Base-by-base conservation (phyloP, 331 rosid species). In the Telfairia occidentalis region DNA sequence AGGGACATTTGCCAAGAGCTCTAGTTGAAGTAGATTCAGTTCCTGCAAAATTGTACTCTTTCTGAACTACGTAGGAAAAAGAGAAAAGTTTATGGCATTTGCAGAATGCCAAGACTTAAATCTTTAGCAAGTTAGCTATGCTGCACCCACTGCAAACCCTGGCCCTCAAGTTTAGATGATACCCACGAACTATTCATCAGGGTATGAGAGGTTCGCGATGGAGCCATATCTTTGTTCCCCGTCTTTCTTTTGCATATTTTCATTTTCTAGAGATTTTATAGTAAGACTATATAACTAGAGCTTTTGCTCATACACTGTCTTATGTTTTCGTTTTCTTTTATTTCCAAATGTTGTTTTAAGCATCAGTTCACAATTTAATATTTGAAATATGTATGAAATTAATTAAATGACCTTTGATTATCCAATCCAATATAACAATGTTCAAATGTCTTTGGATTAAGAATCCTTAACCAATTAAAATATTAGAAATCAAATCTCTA, bases 21-120 rank as follows among this genome's bases (percentile, higher is more conserved):
- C 16, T 65, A 38, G 72, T 65, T 65, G 43, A 65, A 65, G 72
- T 38, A 35, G 19, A 65, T 19, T 65, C 72, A 65, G 72, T 65
- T 65, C 18, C 29, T 19, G n/a, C 48, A 19, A 65, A 35, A 65
- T 37, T 65, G 72, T 37, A 63, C 71, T 63, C 46, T 63, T 16
- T 63, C 71, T 59, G 67, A 63, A 32, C 28, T 61, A 26, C 7
- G 43, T 34, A 32, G 7, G 18, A 0, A 24, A 21, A 23, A 67
- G 38, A 15, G n/a, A 65, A 66, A 35, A 8, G 10, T 7, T 9
- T 40, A 40, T 34, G 3, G 12, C 28, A 61, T 61, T 60, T 65
- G 72, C 18, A 19, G 49, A 19, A 19, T 64, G 29, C 71, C 29
- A 0, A 12, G 35, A 3, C 45, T 32, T 66, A 38, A 38, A 40